Percentiles rank a stretch among this genome's conserved stretches.
These are phyloP conservation scores for Coemansia sp. DNA, from an alignment of 192 early-diverging fungal species.

Conservation along the genomic window DNA sequence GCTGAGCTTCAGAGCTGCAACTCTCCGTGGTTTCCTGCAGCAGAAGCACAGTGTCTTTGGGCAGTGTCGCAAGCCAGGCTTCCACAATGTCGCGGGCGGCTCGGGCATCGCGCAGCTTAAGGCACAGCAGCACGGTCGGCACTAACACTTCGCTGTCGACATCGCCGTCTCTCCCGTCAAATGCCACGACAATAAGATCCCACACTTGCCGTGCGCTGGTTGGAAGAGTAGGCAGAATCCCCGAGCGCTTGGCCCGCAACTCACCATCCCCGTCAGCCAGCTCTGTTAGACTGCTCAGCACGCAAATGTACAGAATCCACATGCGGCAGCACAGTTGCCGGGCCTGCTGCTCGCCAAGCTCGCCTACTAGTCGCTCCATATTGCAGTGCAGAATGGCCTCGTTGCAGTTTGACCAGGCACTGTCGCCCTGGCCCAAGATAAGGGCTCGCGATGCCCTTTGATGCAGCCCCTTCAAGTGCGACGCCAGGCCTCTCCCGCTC, in stretches of 20 bases:
- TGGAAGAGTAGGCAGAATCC: constrained; percentile 20
- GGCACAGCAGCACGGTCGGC: constrained; percentile 44
- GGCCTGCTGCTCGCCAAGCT: constrained; percentile 42
- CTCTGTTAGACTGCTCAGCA: constrained; percentile 47
- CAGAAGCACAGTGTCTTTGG: constrained; percentile 38
- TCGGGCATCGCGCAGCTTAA: constrained; percentile 49
- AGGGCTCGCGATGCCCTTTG: constrained; percentile 52
- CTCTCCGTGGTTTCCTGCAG: constrained; percentile 6
- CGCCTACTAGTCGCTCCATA: constrained; percentile 29
- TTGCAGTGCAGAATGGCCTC: constrained; percentile 41
- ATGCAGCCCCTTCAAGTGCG: constrained; percentile 36
- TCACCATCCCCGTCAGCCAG: constrained; percentile 33
- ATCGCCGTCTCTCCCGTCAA: constrained; percentile 40
- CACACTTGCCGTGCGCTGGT: constrained; percentile 36
- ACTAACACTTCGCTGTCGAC: constrained; percentile 54
- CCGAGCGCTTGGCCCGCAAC: constrained; percentile 17
- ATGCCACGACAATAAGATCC: constrained; percentile 33
- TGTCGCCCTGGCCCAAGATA: constrained; percentile 35
- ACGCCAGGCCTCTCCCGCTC: constrained; percentile 6
- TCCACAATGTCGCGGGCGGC: constrained; percentile 48
- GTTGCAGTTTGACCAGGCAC: constrained; percentile 35
- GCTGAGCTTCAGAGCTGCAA: constrained; percentile 9
- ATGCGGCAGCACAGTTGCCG: constrained; percentile 49
- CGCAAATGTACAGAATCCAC: constrained; percentile 53
- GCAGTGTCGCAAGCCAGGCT: constrained; percentile 47